A percentile compares a stretch with the other conserved stretches of the same genome.
phyloP scores from a whole-genome alignment of 75 land plant species.

The Ceratopteris richardii region DNA sequence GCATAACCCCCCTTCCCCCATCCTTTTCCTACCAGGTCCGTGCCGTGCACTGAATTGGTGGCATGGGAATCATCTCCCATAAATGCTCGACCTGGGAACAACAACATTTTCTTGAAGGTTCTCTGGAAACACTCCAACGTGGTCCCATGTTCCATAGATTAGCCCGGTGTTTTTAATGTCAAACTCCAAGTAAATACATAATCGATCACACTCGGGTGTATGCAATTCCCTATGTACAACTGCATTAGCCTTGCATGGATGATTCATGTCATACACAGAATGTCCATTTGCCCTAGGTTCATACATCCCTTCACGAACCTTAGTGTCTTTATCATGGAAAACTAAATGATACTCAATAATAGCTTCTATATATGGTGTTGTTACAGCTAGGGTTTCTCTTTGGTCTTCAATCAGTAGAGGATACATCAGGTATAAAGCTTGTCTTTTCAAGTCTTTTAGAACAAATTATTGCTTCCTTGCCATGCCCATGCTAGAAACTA shows the following conservation, averaged over 20 bases:
- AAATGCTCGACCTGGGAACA: too few relatives aligned
- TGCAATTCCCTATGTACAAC: constrained; percentile 76
- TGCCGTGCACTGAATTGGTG: too few relatives aligned
- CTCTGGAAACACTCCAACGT: constrained; percentile 40
- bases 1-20: too few relatives aligned
- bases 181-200: constrained; percentile 92
- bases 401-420: constrained; percentile 54
- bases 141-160: constrained; percentile 40
- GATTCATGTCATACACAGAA: constrained; percentile 50
- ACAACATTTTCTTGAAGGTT: constrained; percentile 26
- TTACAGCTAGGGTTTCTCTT: constrained; percentile 16
- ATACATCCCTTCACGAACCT: constrained; percentile 12
- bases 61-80: too few relatives aligned
- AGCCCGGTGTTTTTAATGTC: constrained; percentile 71
- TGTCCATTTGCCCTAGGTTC: constrained; percentile 40
- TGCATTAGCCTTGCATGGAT: constrained; percentile 80
- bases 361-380: constrained; percentile 67
- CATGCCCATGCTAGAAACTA: too few relatives aligned
- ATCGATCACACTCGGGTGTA: constrained; percentile 72
- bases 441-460: too few relatives aligned
- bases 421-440: too few relatives aligned
- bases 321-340: constrained; percentile 26
- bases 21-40: too few relatives aligned
- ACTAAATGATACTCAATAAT: constrained; percentile 59
- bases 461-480: too few relatives aligned